Conservation (phyloP, 1,284 basidiomycete species). For the Amylostereum areolatum region DNA sequence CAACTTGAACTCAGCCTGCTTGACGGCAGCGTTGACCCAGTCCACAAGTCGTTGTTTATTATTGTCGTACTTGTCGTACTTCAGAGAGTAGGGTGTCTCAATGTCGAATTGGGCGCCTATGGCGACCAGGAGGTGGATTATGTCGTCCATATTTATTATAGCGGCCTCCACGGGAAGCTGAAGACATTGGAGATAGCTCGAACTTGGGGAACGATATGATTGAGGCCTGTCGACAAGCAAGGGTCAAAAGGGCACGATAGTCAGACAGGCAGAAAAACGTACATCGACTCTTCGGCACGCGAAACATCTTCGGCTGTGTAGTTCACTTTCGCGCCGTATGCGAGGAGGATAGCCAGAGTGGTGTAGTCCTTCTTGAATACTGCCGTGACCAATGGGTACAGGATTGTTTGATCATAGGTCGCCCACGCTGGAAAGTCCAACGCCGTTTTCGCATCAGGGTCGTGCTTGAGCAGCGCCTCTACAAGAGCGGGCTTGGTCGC, state of each 20-base stretch:
- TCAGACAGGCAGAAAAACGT: constrained; percentile 5
- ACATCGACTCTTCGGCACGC: constrained; percentile 20
- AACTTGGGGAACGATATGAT: no score
- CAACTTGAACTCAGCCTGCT: constrained; percentile 18
- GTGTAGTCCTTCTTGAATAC: constrained; percentile 28
- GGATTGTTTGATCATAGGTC: constrained; percentile 10
- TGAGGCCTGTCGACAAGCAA: no score
- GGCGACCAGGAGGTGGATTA: constrained; percentile 35
- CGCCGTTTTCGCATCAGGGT: constrained; percentile 40
- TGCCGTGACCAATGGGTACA: constrained; percentile 33
- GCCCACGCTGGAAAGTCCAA: constrained; percentile 36
- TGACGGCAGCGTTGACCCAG: constrained; percentile 31
- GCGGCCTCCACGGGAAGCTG: constrained; percentile 38
- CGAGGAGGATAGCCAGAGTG: constrained; percentile 33
- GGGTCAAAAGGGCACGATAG: not conserved
- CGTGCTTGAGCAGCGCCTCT: constrained; percentile 40
- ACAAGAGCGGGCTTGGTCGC: no score
- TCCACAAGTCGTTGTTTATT: constrained; percentile 31
- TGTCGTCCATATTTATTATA: constrained; percentile 30
- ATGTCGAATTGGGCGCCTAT: constrained; percentile 37
- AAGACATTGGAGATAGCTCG: constrained; percentile 1
- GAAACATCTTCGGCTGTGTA: constrained; percentile 27
- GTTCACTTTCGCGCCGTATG: constrained; percentile 32
- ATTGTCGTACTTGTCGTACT: not conserved
- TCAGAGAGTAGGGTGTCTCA: not conserved